Conservation (phyloP, 1,284 basidiomycete species). For the Trametes hirsuta region DNA sequence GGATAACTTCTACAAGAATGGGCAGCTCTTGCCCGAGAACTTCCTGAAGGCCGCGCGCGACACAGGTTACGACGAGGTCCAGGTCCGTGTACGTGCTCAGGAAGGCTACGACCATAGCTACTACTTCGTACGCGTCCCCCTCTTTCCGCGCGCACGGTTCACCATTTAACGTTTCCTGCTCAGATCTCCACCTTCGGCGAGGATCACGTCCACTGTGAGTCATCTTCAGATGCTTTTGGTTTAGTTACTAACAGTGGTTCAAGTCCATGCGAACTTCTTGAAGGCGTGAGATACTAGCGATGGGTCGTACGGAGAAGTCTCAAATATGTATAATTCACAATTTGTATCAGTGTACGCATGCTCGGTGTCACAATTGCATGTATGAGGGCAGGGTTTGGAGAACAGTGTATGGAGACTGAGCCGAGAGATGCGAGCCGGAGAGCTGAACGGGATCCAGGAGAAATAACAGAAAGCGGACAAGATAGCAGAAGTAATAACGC, state of each 20-base stretch:
- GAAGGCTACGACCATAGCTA: conserved; percentile 95
- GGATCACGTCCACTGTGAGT: conserved; percentile 46
- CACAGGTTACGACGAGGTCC: conserved; percentile 73
- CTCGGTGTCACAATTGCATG: not conserved
- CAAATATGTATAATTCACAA: conserved; percentile 20
- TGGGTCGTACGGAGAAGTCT: conserved; percentile 1
- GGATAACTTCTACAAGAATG: conserved; percentile 87
- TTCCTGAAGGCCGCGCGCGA: conserved; percentile 80
- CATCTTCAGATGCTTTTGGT: not conserved
- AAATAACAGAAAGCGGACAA: not conserved
- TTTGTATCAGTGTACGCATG: conserved; percentile 18
- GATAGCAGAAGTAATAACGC: not conserved
- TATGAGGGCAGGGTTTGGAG: not conserved
- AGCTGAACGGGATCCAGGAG: not conserved
- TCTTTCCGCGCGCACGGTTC: not conserved
- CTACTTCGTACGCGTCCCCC: conserved; percentile 74
- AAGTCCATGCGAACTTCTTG: conserved; percentile 80
- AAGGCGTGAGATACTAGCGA: conserved; percentile 51
- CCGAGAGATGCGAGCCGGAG: not conserved
- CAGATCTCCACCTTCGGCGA: conserved; percentile 72
- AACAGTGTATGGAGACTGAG: not conserved
- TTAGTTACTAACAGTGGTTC: conserved; percentile 7
- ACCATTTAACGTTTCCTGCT: not conserved
- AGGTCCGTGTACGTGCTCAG: conserved; percentile 81
- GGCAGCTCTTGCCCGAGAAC: conserved; percentile 89